These are phyloP conservation scores for Trametes cingulata DNA, from an alignment of 768 basidiomycete genomes.

Conservation along the genomic window DNA sequence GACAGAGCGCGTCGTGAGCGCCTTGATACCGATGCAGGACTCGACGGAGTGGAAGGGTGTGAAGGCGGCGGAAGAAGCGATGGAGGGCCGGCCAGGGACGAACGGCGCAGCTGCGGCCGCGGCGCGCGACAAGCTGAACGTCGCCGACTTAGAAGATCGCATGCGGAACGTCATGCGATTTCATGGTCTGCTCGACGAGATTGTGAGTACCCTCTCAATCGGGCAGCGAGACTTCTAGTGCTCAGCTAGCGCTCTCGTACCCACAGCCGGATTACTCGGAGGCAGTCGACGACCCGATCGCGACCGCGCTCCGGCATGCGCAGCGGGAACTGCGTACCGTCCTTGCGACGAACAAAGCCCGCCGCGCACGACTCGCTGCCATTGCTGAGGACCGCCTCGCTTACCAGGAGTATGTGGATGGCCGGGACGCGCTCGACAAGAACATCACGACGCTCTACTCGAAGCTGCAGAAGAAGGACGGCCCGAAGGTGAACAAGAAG, in stretches of 20 bases:
- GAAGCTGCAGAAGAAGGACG: slow-evolving; percentile 83
- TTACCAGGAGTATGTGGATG: slow-evolving; percentile 87
- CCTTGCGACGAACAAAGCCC: slow-evolving; percentile 78
- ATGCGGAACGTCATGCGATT: slow-evolving; percentile 76
- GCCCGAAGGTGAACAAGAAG: slow-evolving; percentile 67
- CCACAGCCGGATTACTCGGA: slow-evolving; percentile 69
- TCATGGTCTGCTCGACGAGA: slow-evolving; percentile 66
- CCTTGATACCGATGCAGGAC: slow-evolving; percentile 70
- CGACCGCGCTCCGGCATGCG: slow-evolving; percentile 84
- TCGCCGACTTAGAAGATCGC: slow-evolving; percentile 75
- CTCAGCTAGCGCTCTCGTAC: neutral
- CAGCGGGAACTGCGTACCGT: slow-evolving; percentile 81
- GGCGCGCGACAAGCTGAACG: slow-evolving; percentile 75
- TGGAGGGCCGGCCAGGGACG: slow-evolving; percentile 76
- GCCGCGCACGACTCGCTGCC: slow-evolving; percentile 68
- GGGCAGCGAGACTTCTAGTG: slow-evolving; percentile 21
- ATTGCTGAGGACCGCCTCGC: slow-evolving; percentile 87
- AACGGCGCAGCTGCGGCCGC: slow-evolving; percentile 74
- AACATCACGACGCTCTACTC: slow-evolving; percentile 72
- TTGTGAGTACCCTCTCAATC: slow-evolving; percentile 53
- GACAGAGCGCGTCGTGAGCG: slow-evolving; percentile 82
- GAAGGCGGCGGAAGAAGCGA: slow-evolving; percentile 81
- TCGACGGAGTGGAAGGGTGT: slow-evolving; percentile 67
- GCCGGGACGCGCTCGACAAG: slow-evolving; percentile 85
- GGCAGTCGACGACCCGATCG: slow-evolving; percentile 92